These are phyloP conservation scores for Rhipidocladum racemiflorum DNA, from an alignment of 176 grass and related monocot species.

Conservation along the genomic window DNA sequence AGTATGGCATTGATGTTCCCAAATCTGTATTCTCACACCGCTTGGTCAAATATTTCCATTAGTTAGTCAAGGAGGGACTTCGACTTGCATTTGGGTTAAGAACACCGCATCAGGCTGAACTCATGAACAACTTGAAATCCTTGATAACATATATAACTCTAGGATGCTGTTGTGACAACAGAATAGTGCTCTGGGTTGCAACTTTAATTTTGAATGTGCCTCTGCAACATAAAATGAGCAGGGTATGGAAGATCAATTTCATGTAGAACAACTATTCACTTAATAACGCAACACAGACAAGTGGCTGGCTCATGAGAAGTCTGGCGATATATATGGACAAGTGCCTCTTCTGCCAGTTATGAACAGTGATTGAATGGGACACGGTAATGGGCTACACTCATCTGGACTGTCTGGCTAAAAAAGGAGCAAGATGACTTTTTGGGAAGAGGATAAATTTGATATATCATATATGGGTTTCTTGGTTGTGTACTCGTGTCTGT, in stretches of 20 bases:
- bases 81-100: neutral
- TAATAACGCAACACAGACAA: too few species aligned
- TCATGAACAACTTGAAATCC: neutral
- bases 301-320: neutral
- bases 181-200: neutral
- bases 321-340: neutral
- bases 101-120: neutral
- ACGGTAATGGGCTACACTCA: neutral
- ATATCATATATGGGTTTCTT: constrained; percentile 4
- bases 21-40: neutral
- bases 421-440: neutral
- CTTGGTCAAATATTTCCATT: neutral
- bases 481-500: neutral
- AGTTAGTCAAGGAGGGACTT: neutral
- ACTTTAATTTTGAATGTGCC: neutral
- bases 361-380: neutral
- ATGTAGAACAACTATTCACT: neutral
- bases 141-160: neutral
- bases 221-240: neutral
- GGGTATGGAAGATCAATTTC: neutral
- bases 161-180: neutral
- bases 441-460: neutral
- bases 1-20: neutral
- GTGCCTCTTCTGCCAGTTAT: neutral
- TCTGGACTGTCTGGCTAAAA: neutral